A percentile compares a stretch with the other conserved stretches of the same genome.
These are phyloP conservation scores for Schizonepeta tenuifolia DNA, from an alignment of 257 asterid species.

Conservation along the genomic window DNA sequence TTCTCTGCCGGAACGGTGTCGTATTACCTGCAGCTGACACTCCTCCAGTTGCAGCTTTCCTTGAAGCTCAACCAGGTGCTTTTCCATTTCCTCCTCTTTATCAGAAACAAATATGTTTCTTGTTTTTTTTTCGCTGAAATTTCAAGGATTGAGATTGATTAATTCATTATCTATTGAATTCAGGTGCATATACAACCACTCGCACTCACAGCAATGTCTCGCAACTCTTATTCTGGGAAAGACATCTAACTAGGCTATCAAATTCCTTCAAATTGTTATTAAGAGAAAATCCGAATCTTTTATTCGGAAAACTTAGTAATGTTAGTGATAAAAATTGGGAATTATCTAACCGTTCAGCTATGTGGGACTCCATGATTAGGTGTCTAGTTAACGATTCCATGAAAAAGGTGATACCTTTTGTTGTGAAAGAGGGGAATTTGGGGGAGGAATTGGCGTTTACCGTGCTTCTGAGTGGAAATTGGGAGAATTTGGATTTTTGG, in stretches of 20 bases:
- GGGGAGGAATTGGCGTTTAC: slow-evolving; percentile 79
- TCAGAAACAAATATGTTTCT: neutral
- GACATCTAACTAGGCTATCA: slow-evolving; percentile 72
- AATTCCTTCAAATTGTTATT: slow-evolving; percentile 62
- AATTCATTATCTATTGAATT: slow-evolving; percentile 19
- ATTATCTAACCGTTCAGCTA: slow-evolving; percentile 32
- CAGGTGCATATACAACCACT: slow-evolving; percentile 97
- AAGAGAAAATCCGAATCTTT: slow-evolving; percentile 51
- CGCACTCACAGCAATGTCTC: slow-evolving; percentile 80
- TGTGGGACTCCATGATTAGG: slow-evolving; percentile 62
- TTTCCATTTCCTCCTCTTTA: neutral
- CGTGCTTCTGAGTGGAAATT: slow-evolving; percentile 69
- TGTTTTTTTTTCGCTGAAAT: neutral
- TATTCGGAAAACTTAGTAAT: slow-evolving; percentile 42
- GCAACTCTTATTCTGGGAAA: slow-evolving; percentile 75
- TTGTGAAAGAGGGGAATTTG: slow-evolving; percentile 48
- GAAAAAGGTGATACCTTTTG: slow-evolving; percentile 60
- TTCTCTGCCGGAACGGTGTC: slow-evolving; percentile 72
- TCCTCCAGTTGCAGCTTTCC: slow-evolving; percentile 69
- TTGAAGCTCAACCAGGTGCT: slow-evolving; percentile 74
- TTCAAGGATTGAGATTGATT: neutral
- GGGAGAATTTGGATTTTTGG: slow-evolving; percentile 39
- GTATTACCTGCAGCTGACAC: slow-evolving; percentile 47
- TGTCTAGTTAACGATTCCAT: slow-evolving; percentile 65
- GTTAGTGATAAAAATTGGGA: slow-evolving; percentile 29